Percentiles rank a stretch among this genome's conserved stretches.
Evolutionary conservation across 2,329 filamentous ascomycete species (phyloP).

Genomic region (Huntiella moniliformis): DNA sequence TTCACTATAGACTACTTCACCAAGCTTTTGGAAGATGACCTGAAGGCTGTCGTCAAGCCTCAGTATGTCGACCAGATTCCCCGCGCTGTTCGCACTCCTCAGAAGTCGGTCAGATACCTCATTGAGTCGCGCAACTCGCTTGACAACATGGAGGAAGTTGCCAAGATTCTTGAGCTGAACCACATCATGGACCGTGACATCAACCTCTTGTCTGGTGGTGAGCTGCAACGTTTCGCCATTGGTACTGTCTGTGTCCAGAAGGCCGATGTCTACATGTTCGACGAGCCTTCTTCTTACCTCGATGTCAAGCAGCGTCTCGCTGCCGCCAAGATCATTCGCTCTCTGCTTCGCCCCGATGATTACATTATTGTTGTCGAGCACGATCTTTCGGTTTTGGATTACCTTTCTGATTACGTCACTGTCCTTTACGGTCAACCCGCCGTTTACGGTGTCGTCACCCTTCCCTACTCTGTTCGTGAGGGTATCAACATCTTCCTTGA

Average conservation of each 20-base stretch:
- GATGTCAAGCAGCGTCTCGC: constrained; percentile 98
- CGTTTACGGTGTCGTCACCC: constrained; percentile 91
- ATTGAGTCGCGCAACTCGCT: constrained; percentile 61
- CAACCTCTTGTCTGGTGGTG: constrained; percentile 79
- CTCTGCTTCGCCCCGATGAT: constrained; percentile 69
- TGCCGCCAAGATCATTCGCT: constrained; percentile 81
- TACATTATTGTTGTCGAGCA: constrained; percentile 99
- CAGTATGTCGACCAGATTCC: constrained; percentile 99
- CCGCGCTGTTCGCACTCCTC: constrained; percentile 64
- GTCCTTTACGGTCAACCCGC: constrained; percentile 91
- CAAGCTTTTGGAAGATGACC: constrained; percentile 87
- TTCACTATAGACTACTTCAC: constrained; percentile 66
- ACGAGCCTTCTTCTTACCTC: constrained; percentile 95
- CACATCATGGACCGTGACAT: constrained; percentile 89
- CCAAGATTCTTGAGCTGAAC: constrained; percentile 66
- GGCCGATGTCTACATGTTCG: constrained; percentile 98
- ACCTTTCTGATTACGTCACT: constrained; percentile 96
- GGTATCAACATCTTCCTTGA: constrained; percentile 99
- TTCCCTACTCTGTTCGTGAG: constrained; percentile 90
- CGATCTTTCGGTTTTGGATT: constrained; percentile 95
- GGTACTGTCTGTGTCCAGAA: constrained; percentile 89
- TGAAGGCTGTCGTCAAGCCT: constrained; percentile 96
- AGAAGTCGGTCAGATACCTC: constrained; percentile 62
- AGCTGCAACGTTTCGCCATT: constrained; percentile 94
- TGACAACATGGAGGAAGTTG: constrained; percentile 63